Conservation (phyloP, 306 rosid genomes). For the Begonia masoniana region DNA sequence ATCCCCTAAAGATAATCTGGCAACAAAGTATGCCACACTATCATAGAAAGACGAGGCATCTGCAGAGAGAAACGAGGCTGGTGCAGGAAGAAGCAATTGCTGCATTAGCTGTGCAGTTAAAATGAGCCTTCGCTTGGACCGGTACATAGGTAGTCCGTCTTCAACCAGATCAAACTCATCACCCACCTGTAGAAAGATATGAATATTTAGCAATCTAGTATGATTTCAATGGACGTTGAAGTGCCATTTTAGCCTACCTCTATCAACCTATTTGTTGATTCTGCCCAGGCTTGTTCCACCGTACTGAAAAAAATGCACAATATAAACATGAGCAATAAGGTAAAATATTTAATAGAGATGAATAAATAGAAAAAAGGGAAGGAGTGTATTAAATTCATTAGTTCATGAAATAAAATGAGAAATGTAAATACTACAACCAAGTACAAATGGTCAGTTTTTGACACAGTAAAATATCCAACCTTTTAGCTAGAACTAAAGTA, state of each 20-base stretch:
- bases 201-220: constrained; percentile 3
- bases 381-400: neutral
- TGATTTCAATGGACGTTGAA: neutral
- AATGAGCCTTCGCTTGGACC: constrained; percentile 36
- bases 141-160: constrained; percentile 14
- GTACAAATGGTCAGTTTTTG: neutral
- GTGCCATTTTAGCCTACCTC: constrained; percentile 20
- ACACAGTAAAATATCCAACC: neutral
- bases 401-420: neutral
- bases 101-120: constrained; percentile 33
- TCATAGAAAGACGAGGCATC: constrained; percentile 27
- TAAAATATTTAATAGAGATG: neutral
- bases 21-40: constrained; percentile 22
- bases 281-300: constrained; percentile 38
- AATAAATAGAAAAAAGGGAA: neutral
- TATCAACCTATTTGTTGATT: constrained; percentile 22
- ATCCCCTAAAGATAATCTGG: constrained; percentile 29
- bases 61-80: constrained; percentile 24
- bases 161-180: constrained; percentile 24
- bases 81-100: constrained; percentile 35
- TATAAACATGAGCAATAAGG: constrained; percentile 4
- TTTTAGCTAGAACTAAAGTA: neutral
- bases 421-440: neutral
- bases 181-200: constrained; percentile 24
- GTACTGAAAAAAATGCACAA: constrained; percentile 17